A percentile compares a stretch with the other conserved stretches of the same genome.
These are phyloP conservation scores for Fusarium devonianum DNA, from an alignment of 2,329 filamentous ascomycete species.

Conservation along the genomic window DNA sequence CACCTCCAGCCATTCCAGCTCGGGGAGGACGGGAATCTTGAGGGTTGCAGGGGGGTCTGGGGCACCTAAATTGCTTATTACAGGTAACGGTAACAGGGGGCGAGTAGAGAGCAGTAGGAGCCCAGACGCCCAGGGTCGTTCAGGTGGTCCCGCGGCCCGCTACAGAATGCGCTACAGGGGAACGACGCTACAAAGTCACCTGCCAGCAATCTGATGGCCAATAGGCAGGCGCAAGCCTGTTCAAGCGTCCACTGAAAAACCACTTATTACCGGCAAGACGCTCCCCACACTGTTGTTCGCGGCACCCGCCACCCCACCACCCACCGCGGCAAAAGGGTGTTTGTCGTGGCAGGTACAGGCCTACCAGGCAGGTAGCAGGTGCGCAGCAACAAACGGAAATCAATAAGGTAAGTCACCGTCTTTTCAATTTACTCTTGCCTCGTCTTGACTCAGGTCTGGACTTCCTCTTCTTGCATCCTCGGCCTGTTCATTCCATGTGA, in stretches of 20 bases:
- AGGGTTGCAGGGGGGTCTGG: conserved; percentile 5
- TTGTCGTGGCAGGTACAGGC: conserved; percentile 32
- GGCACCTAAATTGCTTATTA: conserved; percentile 24
- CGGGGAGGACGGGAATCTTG: conserved; percentile 13
- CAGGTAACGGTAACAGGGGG: conserved; percentile 1
- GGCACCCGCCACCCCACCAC: conserved; percentile 25
- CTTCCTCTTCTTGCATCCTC: conserved; percentile 17
- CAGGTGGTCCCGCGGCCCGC: conserved; percentile 5
- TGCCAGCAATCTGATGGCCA: conserved; percentile 19
- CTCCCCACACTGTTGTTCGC: conserved; percentile 25
- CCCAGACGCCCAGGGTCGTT: too few species aligned
- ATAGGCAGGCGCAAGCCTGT: conserved; percentile 3
- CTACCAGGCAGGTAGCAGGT: conserved; percentile 27
- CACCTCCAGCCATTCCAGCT: conserved; percentile 27
- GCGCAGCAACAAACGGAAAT: conserved; percentile 34
- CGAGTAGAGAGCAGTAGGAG: too few species aligned
- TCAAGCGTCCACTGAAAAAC: conserved; percentile 11
- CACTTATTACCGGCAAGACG: conserved; percentile 22
- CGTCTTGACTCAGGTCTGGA: conserved; percentile 31
- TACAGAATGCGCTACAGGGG: conserved; percentile 11
- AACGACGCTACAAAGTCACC: conserved; percentile 14
- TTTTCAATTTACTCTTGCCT: conserved; percentile 32
- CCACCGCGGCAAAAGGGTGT: conserved; percentile 6
- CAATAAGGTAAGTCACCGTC: conserved; percentile 34
- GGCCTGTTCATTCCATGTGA: conserved; percentile 10